Evolutionary conservation across 176 grass and related monocot species (phyloP), one percentile per base, ranked within the genome.

Genomic region (Themeda triandra): DNA sequence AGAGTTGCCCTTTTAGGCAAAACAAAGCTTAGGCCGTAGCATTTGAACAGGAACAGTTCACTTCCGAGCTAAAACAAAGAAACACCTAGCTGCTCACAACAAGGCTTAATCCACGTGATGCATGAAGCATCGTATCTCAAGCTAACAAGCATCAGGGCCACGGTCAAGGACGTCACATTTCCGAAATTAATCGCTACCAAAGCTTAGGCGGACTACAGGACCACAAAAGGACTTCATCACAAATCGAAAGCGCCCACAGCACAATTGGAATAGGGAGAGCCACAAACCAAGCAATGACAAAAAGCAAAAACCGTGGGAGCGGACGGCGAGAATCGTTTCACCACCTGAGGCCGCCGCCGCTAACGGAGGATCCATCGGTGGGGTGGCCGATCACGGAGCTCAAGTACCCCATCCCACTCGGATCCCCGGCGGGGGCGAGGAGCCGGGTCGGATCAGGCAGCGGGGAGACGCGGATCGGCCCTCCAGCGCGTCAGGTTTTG

Each of bases 311-410:
- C 8, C 56, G 54, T 58, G 8, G 23, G 21, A n/a, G n/a, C n/a
- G n/a, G n/a, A n/a, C n/a, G n/a, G n/a, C n/a, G n/a, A n/a, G n/a
- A 51, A 27, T 25, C 8, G 84, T 14, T 62, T 7, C 37, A 25
- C 58, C 80, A 90, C 89, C 89, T 90, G 75, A 87, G 89, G 30
- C 89, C 89, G 48, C 89, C 81, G 80, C 89, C 89, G 84, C 89
- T 90, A 75, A 80, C 89, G 6, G 84, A 85, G 80, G 84, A 87
- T 28, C 89, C 89, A 24, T 90, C 89, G 19, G 89, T 90, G 39
- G 89, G 80, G 83, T 89, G 71, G 63, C 88, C 88, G 89, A 90
- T 90, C 75, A 90, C 84, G 13, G 84, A 41, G 80, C 89, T 90
- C 48, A 90, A 42, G 84, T 90, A 90, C 60, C 89, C 89, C 89